A percentile compares a stretch with the other conserved stretches of the same genome.
Conservation (phyloP, 805 yeast species). For the Komagataella populi region DNA sequence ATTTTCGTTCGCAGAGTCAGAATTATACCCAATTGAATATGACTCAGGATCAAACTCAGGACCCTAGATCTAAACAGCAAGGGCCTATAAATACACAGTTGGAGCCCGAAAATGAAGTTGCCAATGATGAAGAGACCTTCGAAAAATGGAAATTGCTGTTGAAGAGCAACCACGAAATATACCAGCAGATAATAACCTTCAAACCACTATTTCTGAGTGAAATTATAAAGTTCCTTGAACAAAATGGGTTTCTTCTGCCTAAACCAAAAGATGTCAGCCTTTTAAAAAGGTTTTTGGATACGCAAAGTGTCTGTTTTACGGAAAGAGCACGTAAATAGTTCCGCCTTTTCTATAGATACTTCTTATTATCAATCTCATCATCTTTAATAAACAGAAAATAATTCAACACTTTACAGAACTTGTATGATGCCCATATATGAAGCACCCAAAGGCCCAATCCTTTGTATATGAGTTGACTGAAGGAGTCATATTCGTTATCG, state of each 20-base stretch:
- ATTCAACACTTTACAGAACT: neutral
- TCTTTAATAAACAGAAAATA: slow-evolving; percentile 1
- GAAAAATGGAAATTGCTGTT: neutral
- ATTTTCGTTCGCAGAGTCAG: neutral
- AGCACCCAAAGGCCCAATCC: neutral
- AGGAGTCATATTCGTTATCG: neutral
- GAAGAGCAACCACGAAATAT: neutral
- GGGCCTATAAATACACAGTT: neutral
- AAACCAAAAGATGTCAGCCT: neutral
- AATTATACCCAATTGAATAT: neutral
- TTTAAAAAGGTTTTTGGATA: neutral
- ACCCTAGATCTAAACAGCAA: neutral
- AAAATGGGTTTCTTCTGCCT: neutral
- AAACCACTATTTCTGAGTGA: neutral
- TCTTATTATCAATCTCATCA: neutral
- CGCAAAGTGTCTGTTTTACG: slow-evolving; percentile 1
- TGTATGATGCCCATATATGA: slow-evolving; percentile 1
- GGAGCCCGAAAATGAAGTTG: neutral
- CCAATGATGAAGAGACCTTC: neutral
- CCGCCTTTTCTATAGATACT: neutral
- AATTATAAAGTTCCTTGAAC: neutral
- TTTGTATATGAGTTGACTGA: neutral
- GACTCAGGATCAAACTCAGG: neutral
- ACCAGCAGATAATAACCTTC: neutral
- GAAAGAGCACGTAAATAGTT: neutral